phyloP scores from a whole-genome alignment of 1,284 basidiomycete species.

The Apiotrichum siamense region DNA sequence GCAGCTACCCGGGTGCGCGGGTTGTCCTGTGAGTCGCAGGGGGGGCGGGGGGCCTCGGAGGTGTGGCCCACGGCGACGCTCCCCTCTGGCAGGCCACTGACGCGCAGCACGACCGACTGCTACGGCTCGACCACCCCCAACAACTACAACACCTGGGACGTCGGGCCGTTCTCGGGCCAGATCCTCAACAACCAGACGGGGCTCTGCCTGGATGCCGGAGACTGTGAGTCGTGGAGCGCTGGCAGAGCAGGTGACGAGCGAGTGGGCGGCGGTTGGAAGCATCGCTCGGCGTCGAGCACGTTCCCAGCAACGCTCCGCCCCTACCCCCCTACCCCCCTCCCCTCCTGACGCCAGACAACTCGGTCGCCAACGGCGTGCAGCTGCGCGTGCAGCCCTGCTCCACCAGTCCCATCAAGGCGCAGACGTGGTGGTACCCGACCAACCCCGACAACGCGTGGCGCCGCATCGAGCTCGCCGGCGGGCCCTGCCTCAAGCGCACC shows the following conservation, averaged over 20 bases:
- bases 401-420: background rate
- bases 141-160: constrained; percentile 4
- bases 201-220: constrained; percentile 9
- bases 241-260: background rate
- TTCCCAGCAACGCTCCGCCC: too few species aligned
- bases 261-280: too few species aligned
- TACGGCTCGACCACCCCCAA: background rate
- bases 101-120: background rate
- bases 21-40: background rate
- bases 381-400: constrained; percentile 3
- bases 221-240: constrained; percentile 4
- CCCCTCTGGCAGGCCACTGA: too few species aligned
- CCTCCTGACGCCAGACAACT: constrained; percentile 1
- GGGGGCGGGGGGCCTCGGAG: too few species aligned
- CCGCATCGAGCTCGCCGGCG: constrained; percentile 10
- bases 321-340: background rate
- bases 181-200: constrained; percentile 6
- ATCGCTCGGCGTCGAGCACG: too few species aligned
- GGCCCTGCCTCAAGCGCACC: background rate
- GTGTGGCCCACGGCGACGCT: too few species aligned
- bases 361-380: constrained; percentile 2
- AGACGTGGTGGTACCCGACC: constrained; percentile 9
- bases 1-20: background rate
- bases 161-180: background rate
- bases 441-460: background rate